Evolutionary conservation across 106 monocot species (phyloP).

Genomic region (Dendrobium officinale): DNA sequence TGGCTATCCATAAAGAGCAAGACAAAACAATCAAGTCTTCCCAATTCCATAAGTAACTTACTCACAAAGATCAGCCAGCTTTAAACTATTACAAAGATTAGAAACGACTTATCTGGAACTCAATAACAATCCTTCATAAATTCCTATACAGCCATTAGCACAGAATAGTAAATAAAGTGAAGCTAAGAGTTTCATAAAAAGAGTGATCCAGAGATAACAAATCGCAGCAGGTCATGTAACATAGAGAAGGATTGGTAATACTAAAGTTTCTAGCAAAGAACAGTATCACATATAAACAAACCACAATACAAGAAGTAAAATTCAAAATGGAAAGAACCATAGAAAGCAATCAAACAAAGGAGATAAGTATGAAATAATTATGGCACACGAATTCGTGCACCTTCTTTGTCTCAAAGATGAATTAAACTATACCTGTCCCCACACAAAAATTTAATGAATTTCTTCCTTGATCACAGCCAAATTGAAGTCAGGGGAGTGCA

Average conservation of each 20-base stretch:
- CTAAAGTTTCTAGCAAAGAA: not conserved
- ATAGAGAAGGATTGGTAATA: not conserved
- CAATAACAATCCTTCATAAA: not conserved
- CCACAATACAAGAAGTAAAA: not conserved
- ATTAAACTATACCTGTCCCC: not conserved
- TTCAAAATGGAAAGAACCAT: not conserved
- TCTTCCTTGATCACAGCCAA: not conserved
- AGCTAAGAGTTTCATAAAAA: not conserved
- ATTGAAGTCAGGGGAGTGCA: not conserved
- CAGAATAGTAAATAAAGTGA: not conserved
- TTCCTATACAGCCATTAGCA: not conserved
- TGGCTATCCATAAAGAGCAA: not conserved
- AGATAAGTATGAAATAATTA: slow-evolving; percentile 2
- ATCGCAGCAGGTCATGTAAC: not conserved
- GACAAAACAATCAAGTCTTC: not conserved
- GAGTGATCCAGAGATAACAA: not conserved
- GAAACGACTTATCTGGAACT: not conserved
- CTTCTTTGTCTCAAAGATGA: not conserved
- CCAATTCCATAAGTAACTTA: not conserved
- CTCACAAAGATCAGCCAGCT: not conserved
- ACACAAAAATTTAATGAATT: not conserved
- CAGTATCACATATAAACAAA: not conserved
- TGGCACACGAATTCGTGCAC: not conserved
- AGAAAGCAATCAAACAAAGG: not conserved
- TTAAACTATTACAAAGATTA: not conserved